phyloP scores from a whole-genome alignment of 129 eudicot genomes.

The Tagetes patula region DNA sequence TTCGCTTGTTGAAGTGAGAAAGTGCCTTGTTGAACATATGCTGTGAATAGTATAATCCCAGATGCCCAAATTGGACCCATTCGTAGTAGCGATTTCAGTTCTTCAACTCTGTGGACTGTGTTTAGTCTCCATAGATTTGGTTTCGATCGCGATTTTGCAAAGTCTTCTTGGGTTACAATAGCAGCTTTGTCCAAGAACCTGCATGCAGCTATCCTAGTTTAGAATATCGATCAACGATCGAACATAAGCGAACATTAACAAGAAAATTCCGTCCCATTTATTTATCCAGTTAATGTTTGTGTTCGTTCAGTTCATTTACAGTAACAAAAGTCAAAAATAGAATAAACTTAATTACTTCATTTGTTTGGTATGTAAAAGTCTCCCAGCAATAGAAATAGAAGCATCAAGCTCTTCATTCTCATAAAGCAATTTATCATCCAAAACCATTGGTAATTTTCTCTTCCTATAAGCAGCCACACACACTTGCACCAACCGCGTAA shows the following conservation, averaged over 20 bases:
- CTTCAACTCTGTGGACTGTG: constrained; percentile 92
- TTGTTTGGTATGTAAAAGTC: constrained; percentile 55
- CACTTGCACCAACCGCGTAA: constrained; percentile 52
- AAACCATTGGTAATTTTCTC: constrained; percentile 34
- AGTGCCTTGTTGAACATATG: constrained; percentile 73
- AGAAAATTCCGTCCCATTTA: background rate
- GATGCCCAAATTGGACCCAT: constrained; percentile 96
- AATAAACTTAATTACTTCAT: constrained; percentile 37
- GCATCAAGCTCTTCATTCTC: constrained; percentile 71
- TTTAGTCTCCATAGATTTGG: constrained; percentile 72
- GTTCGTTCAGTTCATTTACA: background rate
- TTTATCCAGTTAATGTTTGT: background rate
- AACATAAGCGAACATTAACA: background rate
- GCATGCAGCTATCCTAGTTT: background rate
- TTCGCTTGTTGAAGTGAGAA: constrained; percentile 85
- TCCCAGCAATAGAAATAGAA: constrained; percentile 57
- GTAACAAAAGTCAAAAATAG: background rate
- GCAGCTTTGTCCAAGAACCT: constrained; percentile 96
- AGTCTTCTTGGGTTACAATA: constrained; percentile 59
- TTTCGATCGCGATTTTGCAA: constrained; percentile 39
- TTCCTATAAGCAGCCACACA: constrained; percentile 50
- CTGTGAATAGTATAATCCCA: constrained; percentile 75
- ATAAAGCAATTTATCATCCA: constrained; percentile 38
- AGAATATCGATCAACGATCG: background rate
- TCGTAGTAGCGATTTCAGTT: constrained; percentile 68